Evolutionary conservation across 768 basidiomycete genomes (phyloP), one percentile per base, ranked within the genome.

Genomic region (Pisolithus sp.): DNA sequence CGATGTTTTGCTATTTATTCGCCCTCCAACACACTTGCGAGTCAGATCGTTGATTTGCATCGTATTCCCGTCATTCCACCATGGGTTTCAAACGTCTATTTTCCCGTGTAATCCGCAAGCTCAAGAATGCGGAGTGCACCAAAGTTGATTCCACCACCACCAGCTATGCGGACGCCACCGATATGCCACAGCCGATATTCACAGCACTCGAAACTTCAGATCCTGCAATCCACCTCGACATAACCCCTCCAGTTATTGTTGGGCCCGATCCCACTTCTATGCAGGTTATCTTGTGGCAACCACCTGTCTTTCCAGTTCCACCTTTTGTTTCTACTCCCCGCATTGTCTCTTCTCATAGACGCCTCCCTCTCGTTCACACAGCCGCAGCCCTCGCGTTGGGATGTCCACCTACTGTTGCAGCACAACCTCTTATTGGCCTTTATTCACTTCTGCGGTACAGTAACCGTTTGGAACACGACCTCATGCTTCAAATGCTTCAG

Each of bases 341-440:
- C 7, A n/a, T 24, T 37, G 21, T 23, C 28, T 37, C 37, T 12
- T 45, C 42, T 20, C 31, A 43, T 17, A n/a, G 26, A 8, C 30
- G 3, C 10, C 44, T 30, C 12, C 24, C 45, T 15, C 34, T 52
- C 9, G 23, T 47, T 7, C 37, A 24, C 7, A n/a, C 37, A 6
- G 38, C 38, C 15, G 30, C 37, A 7, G 51, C 51, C n/a, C 45
- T 52, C 13, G 24, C 45, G 4, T 41, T 52, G 21, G 51, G 51
- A 2, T 40, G 38, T 10, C 38, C 45, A 10, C 50, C 50, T 5
- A 28, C 17, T 8, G n/a, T 51, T 13, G 43, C n/a, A 17, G 28
- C 17, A 2, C 50, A 34, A 23, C n/a, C 20, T 21, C 21, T 45
- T 18, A 17, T 37, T 17, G 7, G 31, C 21, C 42, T 12, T 46